Evolutionary conservation across 805 yeast species (phyloP).

Genomic region (Priceomyces fermenticarens): DNA sequence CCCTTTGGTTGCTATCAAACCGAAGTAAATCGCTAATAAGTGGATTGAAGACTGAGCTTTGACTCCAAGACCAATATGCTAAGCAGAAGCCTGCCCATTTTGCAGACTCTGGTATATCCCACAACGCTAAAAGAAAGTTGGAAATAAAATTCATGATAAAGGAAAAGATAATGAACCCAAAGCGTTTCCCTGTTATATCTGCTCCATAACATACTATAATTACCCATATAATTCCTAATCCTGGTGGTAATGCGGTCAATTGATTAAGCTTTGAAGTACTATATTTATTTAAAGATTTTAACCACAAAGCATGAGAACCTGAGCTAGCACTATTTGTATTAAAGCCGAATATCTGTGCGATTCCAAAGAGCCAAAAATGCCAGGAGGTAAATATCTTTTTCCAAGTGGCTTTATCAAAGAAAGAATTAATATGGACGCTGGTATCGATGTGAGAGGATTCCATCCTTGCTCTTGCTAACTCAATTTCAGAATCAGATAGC

Average conservation of each 20-base stretch:
- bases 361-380: slow-evolving; percentile 27
- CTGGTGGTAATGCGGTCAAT: slow-evolving; percentile 46
- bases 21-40: slow-evolving; percentile 16
- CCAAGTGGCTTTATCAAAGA: slow-evolving; percentile 25
- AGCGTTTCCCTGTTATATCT: slow-evolving; percentile 38
- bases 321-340: slow-evolving; percentile 28
- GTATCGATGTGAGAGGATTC: slow-evolving; percentile 17
- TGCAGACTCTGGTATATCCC: slow-evolving; percentile 18
- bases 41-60: slow-evolving; percentile 18
- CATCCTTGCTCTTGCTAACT: slow-evolving; percentile 29
- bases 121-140: slow-evolving; percentile 16
- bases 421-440: slow-evolving; percentile 15
- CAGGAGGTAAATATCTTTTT: slow-evolving; percentile 25
- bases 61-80: slow-evolving; percentile 19
- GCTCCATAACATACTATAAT: slow-evolving; percentile 47
- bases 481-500: slow-evolving; percentile 33
- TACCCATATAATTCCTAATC: slow-evolving; percentile 48
- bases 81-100: slow-evolving; percentile 18
- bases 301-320: slow-evolving; percentile 52
- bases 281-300: slow-evolving; percentile 30
- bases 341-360: slow-evolving; percentile 24
- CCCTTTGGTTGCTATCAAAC: slow-evolving; percentile 17
- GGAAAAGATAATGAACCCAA: slow-evolving; percentile 16
- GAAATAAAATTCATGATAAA: slow-evolving; percentile 16
- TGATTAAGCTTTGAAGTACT: slow-evolving; percentile 31